Base-by-base conservation (phyloP, 2,329 filamentous ascomycete species). In the Passalora sequoiae region DNA sequence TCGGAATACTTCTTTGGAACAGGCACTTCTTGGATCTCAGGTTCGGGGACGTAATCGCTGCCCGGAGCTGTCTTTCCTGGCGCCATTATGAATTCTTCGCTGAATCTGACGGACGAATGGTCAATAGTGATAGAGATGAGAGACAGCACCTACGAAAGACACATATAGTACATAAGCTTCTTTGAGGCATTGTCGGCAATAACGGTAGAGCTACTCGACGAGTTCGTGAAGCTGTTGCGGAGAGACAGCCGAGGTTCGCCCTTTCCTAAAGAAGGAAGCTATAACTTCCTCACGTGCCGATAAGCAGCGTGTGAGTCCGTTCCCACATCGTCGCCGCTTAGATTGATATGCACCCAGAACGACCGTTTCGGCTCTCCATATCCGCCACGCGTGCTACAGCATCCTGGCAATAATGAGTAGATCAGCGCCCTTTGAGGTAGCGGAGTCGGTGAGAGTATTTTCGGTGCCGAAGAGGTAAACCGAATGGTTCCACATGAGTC, bases 1-100 rank as follows among this genome's bases (percentile, higher is more conserved):
- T 60, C 49, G 41, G 63, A 55, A 60, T 74, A 74, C 49, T 24
- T 47, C 25, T 37, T 46, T 20, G 52, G 52, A 7, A 55, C 40
- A 12, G 48, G 40, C 15, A 55, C 41, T 27, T 53, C 46, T 27
- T 46, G 45, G 16, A 51, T 38, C 13, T 50, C 47, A 6, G 50
- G 44, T 6, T 47, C 47, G 31, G 46, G 49, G 43, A 54, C 15
- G 44, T 54, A 54, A 37, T 48, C 42, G 28, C 41, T 48, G 30
- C 44, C 50, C 21, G 42, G 36, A 10, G 42, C 42, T 13, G 42
- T 33, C 29, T 44, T 44, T 19, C 42, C 42, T 33, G 42, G 19
- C 27, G 40, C 19, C 45, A 48, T 48, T 5, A 19, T 50, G 38
- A 29, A n/a, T n/a, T n/a, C n/a, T n/a, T n/a, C n/a, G n/a, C n/a